These are phyloP conservation scores for Oryza meridionalis DNA, from an alignment of 176 grass and related monocot genomes.

Conservation along the genomic window DNA sequence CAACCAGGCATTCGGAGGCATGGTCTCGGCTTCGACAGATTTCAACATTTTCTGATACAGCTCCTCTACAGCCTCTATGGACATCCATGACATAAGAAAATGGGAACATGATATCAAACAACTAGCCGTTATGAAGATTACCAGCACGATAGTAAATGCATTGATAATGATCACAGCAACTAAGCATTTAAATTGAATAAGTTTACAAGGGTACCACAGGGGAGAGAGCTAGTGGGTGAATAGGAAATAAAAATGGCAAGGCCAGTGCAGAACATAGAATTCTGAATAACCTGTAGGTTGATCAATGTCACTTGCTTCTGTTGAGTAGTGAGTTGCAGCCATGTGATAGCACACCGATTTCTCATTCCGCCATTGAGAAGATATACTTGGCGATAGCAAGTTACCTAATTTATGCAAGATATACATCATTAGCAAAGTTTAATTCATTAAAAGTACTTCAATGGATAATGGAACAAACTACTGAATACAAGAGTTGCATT, in stretches of 20 bases:
- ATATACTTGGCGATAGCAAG: conserved; percentile 26
- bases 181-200: conserved; percentile 4
- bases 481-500: neutral
- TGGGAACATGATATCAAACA: conserved; percentile 18
- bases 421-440: conserved; percentile 18
- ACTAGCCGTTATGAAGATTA: neutral
- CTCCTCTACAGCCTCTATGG: conserved; percentile 77
- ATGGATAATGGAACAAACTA: neutral
- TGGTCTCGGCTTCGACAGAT: conserved; percentile 83
- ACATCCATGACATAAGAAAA: conserved; percentile 17
- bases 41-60: conserved; percentile 85
- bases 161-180: neutral
- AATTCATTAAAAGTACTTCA: neutral
- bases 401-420: conserved; percentile 50
- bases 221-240: conserved; percentile 7
- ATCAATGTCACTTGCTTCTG: conserved; percentile 59
- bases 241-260: neutral
- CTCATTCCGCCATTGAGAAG: conserved; percentile 37
- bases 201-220: neutral
- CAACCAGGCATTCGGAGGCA: conserved; percentile 95
- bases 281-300: conserved; percentile 60
- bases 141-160: neutral
- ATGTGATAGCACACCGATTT: conserved; percentile 44
- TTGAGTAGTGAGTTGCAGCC: conserved; percentile 51
- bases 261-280: neutral